Base-by-base conservation (phyloP, 176 grass and related monocot species). In the Chloris gayana region DNA sequence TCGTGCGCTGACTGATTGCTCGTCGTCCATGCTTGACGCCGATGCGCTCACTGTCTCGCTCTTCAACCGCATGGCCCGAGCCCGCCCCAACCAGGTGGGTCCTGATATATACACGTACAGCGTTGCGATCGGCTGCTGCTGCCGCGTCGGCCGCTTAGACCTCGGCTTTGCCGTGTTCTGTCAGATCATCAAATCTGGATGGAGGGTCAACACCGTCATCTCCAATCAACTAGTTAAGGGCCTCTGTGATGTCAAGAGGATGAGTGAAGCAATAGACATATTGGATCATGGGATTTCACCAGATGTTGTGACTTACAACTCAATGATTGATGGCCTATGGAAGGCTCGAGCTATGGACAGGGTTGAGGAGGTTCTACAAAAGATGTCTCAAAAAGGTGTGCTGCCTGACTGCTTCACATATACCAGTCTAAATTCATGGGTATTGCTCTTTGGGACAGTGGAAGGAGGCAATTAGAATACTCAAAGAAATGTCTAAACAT, bases 251-350 rank as follows among this genome's bases (percentile, higher is more conserved):
- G 47, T 73, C 65, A 75, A 81, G 29, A 84, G 42, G 70, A 51
- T 41, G 9, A 8, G n/a, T 10, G 62, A 78, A 7, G 69, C 74
- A 5, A 82, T 72, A 67, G 54, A 57, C 51, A 58, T 86, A 79
- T 6, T 26, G n/a, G 18, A 24, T 4, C 13, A 22, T 5, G 79
- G 79, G 35, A 51, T 74, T 64, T 53, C 4, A 0, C 79, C 80
- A 68, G 5, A 79, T 79, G 24, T 73, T 47, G 34, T 84, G 13
- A 83, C 84, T 39, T 86, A 76, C 30, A 84, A 5, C 63, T 68
- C 33, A 6, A 46, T 85, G 6, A 70, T 85, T 27, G 12, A 72
- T 71, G 70, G 50, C 2, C 25, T 82, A 18, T 83, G 73, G 66
- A 71, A 83, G 37, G 18, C 38, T 37, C 21, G 27, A 24, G 9